phyloP scores from a whole-genome alignment of 768 basidiomycete species.

The Steccherinum ochraceum region DNA sequence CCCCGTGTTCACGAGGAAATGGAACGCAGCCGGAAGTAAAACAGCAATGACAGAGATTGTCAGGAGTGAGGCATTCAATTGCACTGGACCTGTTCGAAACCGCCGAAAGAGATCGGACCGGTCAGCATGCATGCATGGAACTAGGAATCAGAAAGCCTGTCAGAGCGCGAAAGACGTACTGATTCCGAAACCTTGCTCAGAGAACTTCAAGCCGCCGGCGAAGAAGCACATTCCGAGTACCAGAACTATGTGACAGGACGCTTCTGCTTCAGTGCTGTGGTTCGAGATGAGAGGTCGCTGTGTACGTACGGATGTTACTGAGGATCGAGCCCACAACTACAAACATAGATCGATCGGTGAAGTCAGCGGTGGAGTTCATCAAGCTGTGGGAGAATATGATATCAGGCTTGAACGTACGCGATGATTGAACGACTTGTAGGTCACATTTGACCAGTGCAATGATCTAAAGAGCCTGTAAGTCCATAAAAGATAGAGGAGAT shows the following conservation, averaged over 20 bases:
- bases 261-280: background rate
- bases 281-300: background rate
- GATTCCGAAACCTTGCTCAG: conserved; percentile 71
- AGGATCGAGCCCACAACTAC: conserved; percentile 41
- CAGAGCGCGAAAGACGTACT: conserved; percentile 35
- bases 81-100: conserved; percentile 49
- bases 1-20: conserved; percentile 40
- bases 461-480: conserved; percentile 27
- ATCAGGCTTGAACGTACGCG: conserved; percentile 25
- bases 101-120: background rate
- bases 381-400: background rate
- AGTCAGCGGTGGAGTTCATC: background rate
- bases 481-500: conserved; percentile 10
- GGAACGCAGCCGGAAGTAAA: conserved; percentile 73
- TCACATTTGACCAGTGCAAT: conserved; percentile 40
- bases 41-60: conserved; percentile 74
- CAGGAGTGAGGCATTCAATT: conserved; percentile 68
- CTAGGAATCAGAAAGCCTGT: background rate
- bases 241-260: conserved; percentile 45
- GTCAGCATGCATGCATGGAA: background rate
- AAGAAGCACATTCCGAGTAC: conserved; percentile 85
- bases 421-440: conserved; percentile 38
- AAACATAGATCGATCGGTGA: background rate
- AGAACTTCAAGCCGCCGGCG: conserved; percentile 69
- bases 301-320: conserved; percentile 34